Conservation (phyloP, 805 yeast species). For the Saccharomycopsis javanensis region DNA sequence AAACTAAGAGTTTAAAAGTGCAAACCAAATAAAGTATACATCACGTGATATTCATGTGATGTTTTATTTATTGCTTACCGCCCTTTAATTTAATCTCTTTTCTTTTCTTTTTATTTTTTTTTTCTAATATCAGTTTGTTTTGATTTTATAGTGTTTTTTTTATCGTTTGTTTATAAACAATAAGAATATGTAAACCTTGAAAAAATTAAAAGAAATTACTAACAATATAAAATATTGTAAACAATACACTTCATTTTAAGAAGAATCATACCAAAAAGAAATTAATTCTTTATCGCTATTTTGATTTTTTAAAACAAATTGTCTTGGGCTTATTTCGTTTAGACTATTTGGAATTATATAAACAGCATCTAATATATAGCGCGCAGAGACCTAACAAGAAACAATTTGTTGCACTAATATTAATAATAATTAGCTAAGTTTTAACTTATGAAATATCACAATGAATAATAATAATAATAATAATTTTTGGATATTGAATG, state of each 20-base stretch:
- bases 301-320: too few species aligned
- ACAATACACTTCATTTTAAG: too few species aligned
- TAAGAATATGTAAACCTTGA: background rate
- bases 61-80: background rate
- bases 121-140: background rate
- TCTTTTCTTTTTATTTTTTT: background rate
- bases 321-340: too few species aligned
- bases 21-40: too few species aligned
- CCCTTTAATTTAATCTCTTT: background rate
- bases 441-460: background rate
- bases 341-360: too few species aligned
- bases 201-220: background rate
- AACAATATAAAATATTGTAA: too few species aligned
- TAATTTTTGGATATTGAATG: constrained; percentile 18
- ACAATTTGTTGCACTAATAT: background rate
- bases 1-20: too few species aligned
- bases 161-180: background rate
- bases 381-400: too few species aligned
- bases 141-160: background rate
- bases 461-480: background rate
- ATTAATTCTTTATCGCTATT: too few species aligned
- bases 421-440: background rate
- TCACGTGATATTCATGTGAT: background rate
- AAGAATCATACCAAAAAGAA: too few species aligned
- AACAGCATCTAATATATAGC: too few species aligned